phyloP scores from a whole-genome alignment of 2,329 filamentous ascomycete genomes.

The Elsinoe australis region DNA sequence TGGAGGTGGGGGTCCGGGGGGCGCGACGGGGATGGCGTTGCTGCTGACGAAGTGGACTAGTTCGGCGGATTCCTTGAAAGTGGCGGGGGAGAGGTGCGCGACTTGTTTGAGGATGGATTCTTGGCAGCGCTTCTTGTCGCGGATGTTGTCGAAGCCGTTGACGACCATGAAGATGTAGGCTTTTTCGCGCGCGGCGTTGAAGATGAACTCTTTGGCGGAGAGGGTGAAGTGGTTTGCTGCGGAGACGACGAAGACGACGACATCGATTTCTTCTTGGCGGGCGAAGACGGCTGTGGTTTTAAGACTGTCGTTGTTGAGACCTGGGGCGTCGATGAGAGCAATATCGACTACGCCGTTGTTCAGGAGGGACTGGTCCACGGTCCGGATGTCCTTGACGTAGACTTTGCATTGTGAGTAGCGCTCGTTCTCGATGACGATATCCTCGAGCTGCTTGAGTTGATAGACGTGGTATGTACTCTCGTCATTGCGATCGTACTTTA shows the following conservation, averaged over 20 bases:
- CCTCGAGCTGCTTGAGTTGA: conserved; percentile 67
- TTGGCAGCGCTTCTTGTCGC: conserved; percentile 82
- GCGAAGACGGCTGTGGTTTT: conserved; percentile 98
- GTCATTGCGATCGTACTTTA: conserved; percentile 75
- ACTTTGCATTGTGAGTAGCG: conserved; percentile 93
- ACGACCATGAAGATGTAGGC: conserved; percentile 99
- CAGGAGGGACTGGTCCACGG: conserved; percentile 84
- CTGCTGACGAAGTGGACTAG: conserved; percentile 97
- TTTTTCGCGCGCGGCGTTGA: conserved; percentile 90
- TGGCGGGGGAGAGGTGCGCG: conserved; percentile 76
- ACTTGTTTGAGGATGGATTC: conserved; percentile 92
- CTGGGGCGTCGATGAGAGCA: conserved; percentile 91
- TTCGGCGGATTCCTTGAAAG: conserved; percentile 84
- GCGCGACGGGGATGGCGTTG: conserved; percentile 76
- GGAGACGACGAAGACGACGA: conserved; percentile 96
- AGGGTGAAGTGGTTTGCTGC: conserved; percentile 97
- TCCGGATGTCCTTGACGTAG: conserved; percentile 82
- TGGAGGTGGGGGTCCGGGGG: conserved; percentile 49
- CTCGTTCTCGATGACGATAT: conserved; percentile 81
- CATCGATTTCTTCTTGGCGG: conserved; percentile 95
- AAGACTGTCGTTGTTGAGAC: conserved; percentile 88
- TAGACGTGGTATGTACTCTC: conserved; percentile 93
- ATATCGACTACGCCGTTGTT: conserved; percentile 99
- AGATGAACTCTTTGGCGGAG: conserved; percentile 96
- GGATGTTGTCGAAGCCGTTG: conserved; percentile 91